Evolutionary conservation across 257 asterid genomes (phyloP).

Genomic region (Plantago elongata): DNA sequence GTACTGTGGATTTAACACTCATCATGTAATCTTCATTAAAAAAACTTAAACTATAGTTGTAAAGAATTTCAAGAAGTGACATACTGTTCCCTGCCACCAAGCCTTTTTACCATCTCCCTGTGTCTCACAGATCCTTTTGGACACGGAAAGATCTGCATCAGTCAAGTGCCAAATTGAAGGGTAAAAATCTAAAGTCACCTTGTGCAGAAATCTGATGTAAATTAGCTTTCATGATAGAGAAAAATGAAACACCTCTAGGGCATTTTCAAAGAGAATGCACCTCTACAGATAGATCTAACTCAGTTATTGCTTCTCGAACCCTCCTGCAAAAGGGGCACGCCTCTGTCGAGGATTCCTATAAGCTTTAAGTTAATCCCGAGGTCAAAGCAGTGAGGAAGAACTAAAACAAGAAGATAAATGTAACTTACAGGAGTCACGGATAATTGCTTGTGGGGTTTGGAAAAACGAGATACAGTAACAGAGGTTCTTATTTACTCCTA

Average conservation of each 20-base stretch:
- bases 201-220: background rate
- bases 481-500: background rate
- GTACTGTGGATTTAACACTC: conserved; percentile 7
- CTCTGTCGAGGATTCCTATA: conserved; percentile 56
- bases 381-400: conserved; percentile 10
- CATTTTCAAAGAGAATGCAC: conserved; percentile 20
- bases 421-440: no score
- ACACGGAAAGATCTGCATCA: conserved; percentile 69
- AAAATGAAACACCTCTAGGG: conserved; percentile 12
- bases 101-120: conserved; percentile 50
- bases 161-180: conserved; percentile 1
- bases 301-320: conserved; percentile 81
- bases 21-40: background rate
- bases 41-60: conserved; percentile 1
- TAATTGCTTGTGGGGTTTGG: background rate
- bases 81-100: conserved; percentile 78
- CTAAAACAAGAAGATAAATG: no score
- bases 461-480: background rate
- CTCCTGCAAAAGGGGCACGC: conserved; percentile 93
- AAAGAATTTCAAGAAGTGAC: conserved; percentile 15
- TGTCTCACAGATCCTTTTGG: conserved; percentile 75
- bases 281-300: conserved; percentile 77
- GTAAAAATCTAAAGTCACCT: conserved; percentile 6
- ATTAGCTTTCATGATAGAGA: background rate
- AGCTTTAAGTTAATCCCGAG: conserved; percentile 27